Percentiles rank a stretch among this genome's conserved stretches.
These are phyloP conservation scores for Rhizopus stolonifer DNA, from an alignment of 371 early-diverging fungal genomes.

Conservation along the genomic window DNA sequence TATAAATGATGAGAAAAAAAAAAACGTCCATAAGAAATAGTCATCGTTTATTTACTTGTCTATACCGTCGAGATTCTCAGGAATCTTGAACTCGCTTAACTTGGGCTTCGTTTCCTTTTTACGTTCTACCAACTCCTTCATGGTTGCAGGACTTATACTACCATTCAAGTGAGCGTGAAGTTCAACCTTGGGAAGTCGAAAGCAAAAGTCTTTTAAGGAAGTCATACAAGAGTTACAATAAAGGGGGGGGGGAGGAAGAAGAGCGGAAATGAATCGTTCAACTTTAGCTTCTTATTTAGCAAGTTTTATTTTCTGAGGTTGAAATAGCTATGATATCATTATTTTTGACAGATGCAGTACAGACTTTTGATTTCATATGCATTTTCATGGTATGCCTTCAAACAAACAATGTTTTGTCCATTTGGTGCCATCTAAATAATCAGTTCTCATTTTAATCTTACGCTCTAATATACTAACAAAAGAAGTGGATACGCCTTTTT, in stretches of 20 bases:
- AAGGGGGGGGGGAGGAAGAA: neutral
- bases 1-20: neutral
- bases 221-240: neutral
- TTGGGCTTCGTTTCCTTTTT: slow-evolving; percentile 45
- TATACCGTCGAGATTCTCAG: slow-evolving; percentile 33
- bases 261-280: no score
- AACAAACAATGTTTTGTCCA: no score
- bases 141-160: slow-evolving; percentile 46
- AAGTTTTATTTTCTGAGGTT: no score
- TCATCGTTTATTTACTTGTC: slow-evolving; percentile 37
- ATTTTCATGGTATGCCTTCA: no score
- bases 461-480: no score
- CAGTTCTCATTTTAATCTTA: no score
- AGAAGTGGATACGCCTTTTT: no score
- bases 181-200: slow-evolving; percentile 55
- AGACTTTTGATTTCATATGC: no score
- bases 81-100: slow-evolving; percentile 34
- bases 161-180: slow-evolving; percentile 70
- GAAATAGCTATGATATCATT: no score
- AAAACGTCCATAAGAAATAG: neutral
- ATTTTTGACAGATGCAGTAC: no score
- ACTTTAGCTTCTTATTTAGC: no score
- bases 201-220: slow-evolving; percentile 29
- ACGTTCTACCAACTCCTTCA: slow-evolving; percentile 40
- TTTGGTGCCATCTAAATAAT: no score